A percentile compares a stretch with the other conserved stretches of the same genome.
These are phyloP conservation scores for Adiantum capillusveneris DNA, from an alignment of 75 land plant genomes.

Conservation along the genomic window DNA sequence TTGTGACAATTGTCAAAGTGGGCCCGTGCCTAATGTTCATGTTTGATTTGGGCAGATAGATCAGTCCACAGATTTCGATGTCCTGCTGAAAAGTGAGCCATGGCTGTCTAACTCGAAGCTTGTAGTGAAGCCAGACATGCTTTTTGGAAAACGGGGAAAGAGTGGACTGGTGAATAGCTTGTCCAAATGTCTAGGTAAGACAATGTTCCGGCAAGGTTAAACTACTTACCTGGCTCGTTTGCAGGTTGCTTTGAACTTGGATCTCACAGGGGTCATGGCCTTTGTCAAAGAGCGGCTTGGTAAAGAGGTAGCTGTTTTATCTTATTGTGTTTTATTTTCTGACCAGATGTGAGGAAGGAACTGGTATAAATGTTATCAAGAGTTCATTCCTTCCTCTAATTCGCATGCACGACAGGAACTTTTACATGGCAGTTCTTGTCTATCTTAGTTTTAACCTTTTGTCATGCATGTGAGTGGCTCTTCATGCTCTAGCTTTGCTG, in stretches of 20 bases:
- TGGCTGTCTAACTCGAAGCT: constrained; percentile 43
- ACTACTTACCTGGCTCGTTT: neutral
- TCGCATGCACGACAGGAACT: neutral
- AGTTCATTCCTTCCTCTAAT: neutral
- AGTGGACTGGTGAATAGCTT: constrained; percentile 38
- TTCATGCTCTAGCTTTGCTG: too few relatives aligned
- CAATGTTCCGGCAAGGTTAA: neutral
- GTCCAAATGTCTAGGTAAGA: neutral
- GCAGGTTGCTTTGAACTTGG: constrained; percentile 44
- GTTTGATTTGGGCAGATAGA: constrained; percentile 36
- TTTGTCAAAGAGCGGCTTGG: constrained; percentile 48
- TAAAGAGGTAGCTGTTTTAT: constrained; percentile 55
- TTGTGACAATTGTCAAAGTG: too few relatives aligned
- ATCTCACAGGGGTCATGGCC: constrained; percentile 35
- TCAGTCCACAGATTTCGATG: constrained; percentile 40
- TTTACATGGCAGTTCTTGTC: neutral
- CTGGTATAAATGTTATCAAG: neutral
- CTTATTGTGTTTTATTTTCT: too few relatives aligned
- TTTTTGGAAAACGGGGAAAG: constrained; percentile 53
- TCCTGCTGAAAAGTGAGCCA: constrained; percentile 33
- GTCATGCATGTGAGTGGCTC: constrained; percentile 3
- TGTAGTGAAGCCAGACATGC: constrained; percentile 55
- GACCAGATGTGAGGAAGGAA: neutral
- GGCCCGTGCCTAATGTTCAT: too few relatives aligned
- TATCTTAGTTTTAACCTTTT: too few relatives aligned